Evolutionary conservation across 2,329 filamentous ascomycete species (phyloP).

Genomic region (Alternaria novae-zelandiae): DNA sequence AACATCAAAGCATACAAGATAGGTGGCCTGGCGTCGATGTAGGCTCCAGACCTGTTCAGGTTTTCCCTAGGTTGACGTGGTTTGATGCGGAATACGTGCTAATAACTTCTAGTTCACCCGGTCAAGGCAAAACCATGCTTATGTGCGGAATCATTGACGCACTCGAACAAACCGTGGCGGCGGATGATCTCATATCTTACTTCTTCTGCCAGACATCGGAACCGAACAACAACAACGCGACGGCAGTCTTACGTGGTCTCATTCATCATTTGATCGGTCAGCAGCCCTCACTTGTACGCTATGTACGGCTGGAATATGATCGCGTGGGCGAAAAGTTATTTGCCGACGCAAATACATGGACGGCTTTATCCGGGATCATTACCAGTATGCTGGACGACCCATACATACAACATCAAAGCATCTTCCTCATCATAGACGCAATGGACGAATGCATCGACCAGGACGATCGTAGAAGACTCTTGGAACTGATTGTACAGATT

Average conservation of each 20-base stretch:
- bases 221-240: not conserved
- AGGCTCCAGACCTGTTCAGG: too few relatives aligned
- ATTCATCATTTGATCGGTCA: not conserved
- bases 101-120: not conserved
- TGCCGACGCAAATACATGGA: not conserved
- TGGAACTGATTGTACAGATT: not conserved
- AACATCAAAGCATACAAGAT: too few relatives aligned
- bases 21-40: too few relatives aligned
- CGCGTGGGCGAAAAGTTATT: not conserved
- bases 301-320: not conserved
- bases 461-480: not conserved
- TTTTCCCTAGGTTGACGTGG: too few relatives aligned
- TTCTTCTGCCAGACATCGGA: not conserved
- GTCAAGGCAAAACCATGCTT: not conserved
- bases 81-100: too few relatives aligned
- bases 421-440: not conserved
- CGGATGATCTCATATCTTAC: not conserved
- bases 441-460: not conserved
- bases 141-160: not conserved
- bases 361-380: not conserved
- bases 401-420: rapidly evolving
- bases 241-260: not conserved
- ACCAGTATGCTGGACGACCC: not conserved
- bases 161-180: too few relatives aligned
- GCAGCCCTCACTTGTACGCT: not conserved